A percentile compares a stretch with the other conserved stretches of the same genome.
phyloP scores from a whole-genome alignment of 1,284 basidiomycete genomes.

The Leccinum angustisporum region DNA sequence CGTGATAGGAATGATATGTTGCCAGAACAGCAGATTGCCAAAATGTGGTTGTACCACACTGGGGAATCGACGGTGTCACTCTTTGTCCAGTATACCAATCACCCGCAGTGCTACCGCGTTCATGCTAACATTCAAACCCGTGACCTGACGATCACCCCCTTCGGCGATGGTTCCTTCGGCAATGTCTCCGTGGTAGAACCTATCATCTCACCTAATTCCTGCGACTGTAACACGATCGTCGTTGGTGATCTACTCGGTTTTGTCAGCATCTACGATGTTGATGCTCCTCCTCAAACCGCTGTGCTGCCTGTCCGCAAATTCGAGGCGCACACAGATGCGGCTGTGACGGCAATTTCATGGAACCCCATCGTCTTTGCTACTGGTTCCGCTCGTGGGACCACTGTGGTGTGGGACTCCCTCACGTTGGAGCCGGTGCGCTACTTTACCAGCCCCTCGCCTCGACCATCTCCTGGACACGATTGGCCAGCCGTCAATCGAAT shows the following conservation, averaged over 20 bases:
- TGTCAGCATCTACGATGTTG: slow-evolving; percentile 52
- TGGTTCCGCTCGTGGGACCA: slow-evolving; percentile 62
- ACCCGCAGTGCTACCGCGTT: slow-evolving; percentile 49
- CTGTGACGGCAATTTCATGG: slow-evolving; percentile 63
- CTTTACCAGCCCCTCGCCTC: slow-evolving; percentile 50
- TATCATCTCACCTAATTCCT: slow-evolving; percentile 40
- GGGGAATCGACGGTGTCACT: slow-evolving; percentile 19
- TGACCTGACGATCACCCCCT: slow-evolving; percentile 40
- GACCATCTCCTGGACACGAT: slow-evolving; percentile 37
- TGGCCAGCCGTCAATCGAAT: slow-evolving; percentile 61
- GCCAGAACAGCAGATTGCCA: slow-evolving; percentile 13
- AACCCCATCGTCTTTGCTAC: slow-evolving; percentile 58
- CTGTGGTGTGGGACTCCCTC: slow-evolving; percentile 67
- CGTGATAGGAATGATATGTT: slow-evolving; percentile 22
- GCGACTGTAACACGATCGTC: slow-evolving; percentile 50
- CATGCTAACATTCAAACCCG: slow-evolving; percentile 36
- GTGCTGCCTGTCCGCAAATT: slow-evolving; percentile 46
- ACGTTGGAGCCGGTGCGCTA: slow-evolving; percentile 55
- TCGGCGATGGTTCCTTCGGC: slow-evolving; percentile 55
- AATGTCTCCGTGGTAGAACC: slow-evolving; percentile 47
- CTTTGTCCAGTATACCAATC: slow-evolving; percentile 46
- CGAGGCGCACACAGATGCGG: slow-evolving; percentile 58
- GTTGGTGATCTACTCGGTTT: slow-evolving; percentile 60
- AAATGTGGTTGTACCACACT: slow-evolving; percentile 18
- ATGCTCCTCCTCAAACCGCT: slow-evolving; percentile 12